These are phyloP conservation scores for Tripidium arundinaceum DNA, from an alignment of 202 grass and related monocot genomes.

Conservation along the genomic window DNA sequence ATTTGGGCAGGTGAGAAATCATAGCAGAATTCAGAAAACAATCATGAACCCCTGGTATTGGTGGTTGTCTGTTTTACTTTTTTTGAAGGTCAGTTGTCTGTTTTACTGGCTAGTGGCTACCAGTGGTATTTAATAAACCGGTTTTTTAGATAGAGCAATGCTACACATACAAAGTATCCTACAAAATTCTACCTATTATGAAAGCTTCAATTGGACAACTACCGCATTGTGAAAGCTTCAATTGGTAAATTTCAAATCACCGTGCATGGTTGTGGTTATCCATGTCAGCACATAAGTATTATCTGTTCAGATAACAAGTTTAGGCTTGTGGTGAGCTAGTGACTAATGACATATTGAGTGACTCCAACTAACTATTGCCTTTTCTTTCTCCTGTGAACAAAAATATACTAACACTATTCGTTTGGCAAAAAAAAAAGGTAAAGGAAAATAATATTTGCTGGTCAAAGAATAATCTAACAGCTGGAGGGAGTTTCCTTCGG, in stretches of 20 bases:
- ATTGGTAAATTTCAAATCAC: background rate
- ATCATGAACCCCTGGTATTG: background rate
- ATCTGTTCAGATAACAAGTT: background rate
- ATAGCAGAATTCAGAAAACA: slow-evolving; percentile 15
- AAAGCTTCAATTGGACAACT: background rate
- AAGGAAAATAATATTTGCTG: background rate
- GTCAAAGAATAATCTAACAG: slow-evolving; percentile 23
- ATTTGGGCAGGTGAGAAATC: slow-evolving; percentile 85
- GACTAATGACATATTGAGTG: background rate
- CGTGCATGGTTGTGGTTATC: background rate
- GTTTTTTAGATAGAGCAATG: background rate
- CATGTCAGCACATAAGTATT: background rate
- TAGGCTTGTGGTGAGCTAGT: background rate
- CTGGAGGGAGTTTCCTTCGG: slow-evolving; percentile 4
- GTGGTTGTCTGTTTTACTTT: slow-evolving; percentile 20
- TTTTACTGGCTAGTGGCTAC: slow-evolving; percentile 12
- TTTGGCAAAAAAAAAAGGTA: background rate
- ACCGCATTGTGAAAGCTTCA: background rate
- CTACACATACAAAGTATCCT: background rate
- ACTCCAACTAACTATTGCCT: background rate
- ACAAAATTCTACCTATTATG: background rate
- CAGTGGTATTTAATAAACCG: background rate
- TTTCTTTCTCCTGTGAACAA: background rate
- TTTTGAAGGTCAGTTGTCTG: no score
- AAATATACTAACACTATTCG: background rate